Percentiles rank a stretch among this genome's conserved stretches.
Evolutionary conservation across 2,329 filamentous ascomycete genomes (phyloP).

Genomic region (Xylariales sp.): DNA sequence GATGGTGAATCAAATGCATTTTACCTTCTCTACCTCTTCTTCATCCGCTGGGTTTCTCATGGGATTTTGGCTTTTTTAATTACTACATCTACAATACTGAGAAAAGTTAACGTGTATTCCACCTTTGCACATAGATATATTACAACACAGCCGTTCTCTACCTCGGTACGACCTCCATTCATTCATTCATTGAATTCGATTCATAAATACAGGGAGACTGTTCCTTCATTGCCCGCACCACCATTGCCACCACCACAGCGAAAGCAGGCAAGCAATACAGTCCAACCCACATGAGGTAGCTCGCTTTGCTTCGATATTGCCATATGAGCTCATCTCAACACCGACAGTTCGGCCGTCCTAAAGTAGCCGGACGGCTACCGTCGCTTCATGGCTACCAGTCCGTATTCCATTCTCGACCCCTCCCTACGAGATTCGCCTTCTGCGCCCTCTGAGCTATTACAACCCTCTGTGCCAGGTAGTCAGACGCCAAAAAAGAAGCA

Average conservation of each 20-base stretch:
- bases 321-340: slow-evolving; percentile 4
- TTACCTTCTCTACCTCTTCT: too few species aligned
- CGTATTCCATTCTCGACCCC: slow-evolving; percentile 70
- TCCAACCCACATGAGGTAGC: neutral
- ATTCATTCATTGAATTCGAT: neutral
- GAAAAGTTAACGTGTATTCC: too few species aligned
- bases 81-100: too few species aligned
- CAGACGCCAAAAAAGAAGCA: slow-evolving; percentile 70
- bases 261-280: neutral
- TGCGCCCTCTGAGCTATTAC: slow-evolving; percentile 4
- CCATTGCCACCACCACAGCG: neutral
- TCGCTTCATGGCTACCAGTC: slow-evolving; percentile 43
- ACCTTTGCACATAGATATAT: too few species aligned
- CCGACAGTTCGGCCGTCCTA: neutral
- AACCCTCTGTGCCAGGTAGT: slow-evolving; percentile 29
- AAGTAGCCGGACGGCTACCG: neutral
- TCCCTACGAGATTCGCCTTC: slow-evolving; percentile 47
- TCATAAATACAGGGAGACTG: neutral
- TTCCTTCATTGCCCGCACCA: neutral
- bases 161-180: neutral
- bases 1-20: neutral
- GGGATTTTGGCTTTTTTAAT: too few species aligned
- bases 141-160: neutral
- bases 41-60: too few species aligned
- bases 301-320: neutral